phyloP scores from a whole-genome alignment of 73 alveolate genomes.

The Paramecium sexaurelia region DNA sequence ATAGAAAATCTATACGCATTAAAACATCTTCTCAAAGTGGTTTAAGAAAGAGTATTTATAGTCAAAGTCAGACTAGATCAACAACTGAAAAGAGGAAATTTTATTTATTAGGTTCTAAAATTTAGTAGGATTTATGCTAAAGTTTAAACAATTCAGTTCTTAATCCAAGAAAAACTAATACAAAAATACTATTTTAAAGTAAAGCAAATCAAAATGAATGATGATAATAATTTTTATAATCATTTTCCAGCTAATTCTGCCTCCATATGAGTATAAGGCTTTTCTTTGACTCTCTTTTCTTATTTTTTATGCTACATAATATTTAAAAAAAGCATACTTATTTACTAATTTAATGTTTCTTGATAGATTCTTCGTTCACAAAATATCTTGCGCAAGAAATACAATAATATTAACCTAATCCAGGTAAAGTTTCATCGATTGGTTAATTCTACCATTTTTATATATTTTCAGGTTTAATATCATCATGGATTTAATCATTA shows the following conservation, averaged over 20 bases:
- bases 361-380: slow-evolving; percentile 70
- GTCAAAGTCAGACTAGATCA: slow-evolving; percentile 24
- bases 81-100: slow-evolving; percentile 22
- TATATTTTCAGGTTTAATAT: slow-evolving; percentile 75
- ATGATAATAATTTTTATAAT: background rate
- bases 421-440: slow-evolving; percentile 82
- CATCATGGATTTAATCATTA: slow-evolving; percentile 75
- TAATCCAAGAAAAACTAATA: background rate
- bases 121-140: background rate
- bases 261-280: slow-evolving; percentile 79
- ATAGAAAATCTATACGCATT: slow-evolving; percentile 17
- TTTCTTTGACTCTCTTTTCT: slow-evolving; percentile 73
- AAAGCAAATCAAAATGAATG: background rate
- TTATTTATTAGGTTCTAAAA: slow-evolving; percentile 25
- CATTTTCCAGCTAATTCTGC: slow-evolving; percentile 74
- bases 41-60: background rate
- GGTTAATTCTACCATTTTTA: slow-evolving; percentile 67
- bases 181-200: background rate
- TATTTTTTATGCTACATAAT: slow-evolving; percentile 72
- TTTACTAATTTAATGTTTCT: slow-evolving; percentile 71
- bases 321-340: background rate
- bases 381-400: slow-evolving; percentile 79
- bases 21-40: slow-evolving; percentile 39
- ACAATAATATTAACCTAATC: slow-evolving; percentile 80
- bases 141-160: background rate